phyloP scores from a whole-genome alignment of 2,329 filamentous ascomycete species.

The Pestalotiopsis sp. region DNA sequence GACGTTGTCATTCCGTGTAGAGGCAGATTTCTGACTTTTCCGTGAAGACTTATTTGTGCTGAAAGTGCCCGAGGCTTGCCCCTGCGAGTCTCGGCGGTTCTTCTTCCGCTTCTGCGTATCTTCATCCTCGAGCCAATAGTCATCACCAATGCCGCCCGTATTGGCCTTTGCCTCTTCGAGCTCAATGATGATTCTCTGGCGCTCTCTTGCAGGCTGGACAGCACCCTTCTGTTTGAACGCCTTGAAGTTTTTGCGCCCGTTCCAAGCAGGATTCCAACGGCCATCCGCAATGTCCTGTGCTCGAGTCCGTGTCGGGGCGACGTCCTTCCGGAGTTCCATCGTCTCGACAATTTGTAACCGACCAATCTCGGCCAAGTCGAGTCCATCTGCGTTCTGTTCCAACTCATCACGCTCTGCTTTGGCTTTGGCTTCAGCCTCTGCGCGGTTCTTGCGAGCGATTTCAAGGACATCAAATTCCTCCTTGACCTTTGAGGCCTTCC shows the following conservation, averaged over 20 bases:
- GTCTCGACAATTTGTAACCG: conserved; percentile 76
- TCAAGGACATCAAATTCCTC: conserved; percentile 71
- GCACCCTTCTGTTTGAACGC: conserved; percentile 70
- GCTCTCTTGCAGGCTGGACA: conserved; percentile 37
- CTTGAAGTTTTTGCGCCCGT: conserved; percentile 95
- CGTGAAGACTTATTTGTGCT: neutral
- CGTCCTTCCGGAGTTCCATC: conserved; percentile 61
- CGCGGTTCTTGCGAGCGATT: conserved; percentile 59
- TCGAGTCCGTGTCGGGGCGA: conserved; percentile 33
- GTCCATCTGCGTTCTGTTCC: conserved; percentile 57
- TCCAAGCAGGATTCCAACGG: conserved; percentile 88
- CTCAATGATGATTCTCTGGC: conserved; percentile 63
- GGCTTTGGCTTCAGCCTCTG: conserved; percentile 67
- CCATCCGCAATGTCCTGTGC: conserved; percentile 56
- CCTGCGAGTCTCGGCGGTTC: conserved; percentile 12
- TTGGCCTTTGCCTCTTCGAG: conserved; percentile 73
- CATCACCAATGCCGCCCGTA: conserved; percentile 72
- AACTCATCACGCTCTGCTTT: conserved; percentile 55
- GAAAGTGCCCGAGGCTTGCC: neutral
- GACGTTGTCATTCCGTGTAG: neutral
- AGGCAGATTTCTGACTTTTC: neutral
- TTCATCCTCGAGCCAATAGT: conserved; percentile 71
- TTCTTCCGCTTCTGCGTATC: conserved; percentile 29
- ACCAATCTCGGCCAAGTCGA: conserved; percentile 73
- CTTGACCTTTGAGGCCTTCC: conserved; percentile 44